Evolutionary conservation across 1,284 basidiomycete species (phyloP), one percentile per base, ranked within the genome.

Genomic region (Leccinum idahoense): DNA sequence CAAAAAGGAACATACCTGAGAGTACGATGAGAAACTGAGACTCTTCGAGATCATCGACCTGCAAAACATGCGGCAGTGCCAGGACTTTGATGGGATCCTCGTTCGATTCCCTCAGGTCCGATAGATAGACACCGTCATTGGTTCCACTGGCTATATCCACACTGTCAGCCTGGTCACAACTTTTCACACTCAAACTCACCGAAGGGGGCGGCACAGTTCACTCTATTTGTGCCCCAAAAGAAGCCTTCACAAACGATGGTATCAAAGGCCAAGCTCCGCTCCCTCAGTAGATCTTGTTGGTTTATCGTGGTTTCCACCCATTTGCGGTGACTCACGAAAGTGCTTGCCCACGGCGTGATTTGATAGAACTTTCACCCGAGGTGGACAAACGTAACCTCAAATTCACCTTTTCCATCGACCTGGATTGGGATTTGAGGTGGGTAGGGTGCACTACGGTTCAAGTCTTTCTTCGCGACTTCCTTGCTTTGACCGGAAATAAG

Each of bases 11-110:
- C 83, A 49, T 64, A 90, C 93, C 93, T n/a, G 95, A 93, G 29
- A 99, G 85, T 10, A 99, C 96, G 60, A 99, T 91, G 63, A 99
- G 82, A 7, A 99, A 85, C 72, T 97, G 93, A 73, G 95, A 97
- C 65, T 98, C 95, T 73, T 99, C 96, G 58, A 99, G 82, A 4
- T 99, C 91, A 68, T 99, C 97, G 12, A 99, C 90, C 78, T 99
- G 97, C 1, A 90, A 86, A 18, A 99, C 96, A 68, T 96, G 94
- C 54, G 91, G 81, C 18, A 98, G 78, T 18, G 90, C 91, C 63
- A 99, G 83, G 41, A 99, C 94, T 76, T 95, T 95, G 54, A 93
- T 82, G 1, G 97, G 97, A 60, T 93, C 92, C 64, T 89, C 86
- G 66, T 86, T 85, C 61, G 82, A 79, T 58, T 92, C 89, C 59